These are phyloP conservation scores for Sambucus nigra DNA, from an alignment of 129 eudicot genomes.

Conservation along the genomic window DNA sequence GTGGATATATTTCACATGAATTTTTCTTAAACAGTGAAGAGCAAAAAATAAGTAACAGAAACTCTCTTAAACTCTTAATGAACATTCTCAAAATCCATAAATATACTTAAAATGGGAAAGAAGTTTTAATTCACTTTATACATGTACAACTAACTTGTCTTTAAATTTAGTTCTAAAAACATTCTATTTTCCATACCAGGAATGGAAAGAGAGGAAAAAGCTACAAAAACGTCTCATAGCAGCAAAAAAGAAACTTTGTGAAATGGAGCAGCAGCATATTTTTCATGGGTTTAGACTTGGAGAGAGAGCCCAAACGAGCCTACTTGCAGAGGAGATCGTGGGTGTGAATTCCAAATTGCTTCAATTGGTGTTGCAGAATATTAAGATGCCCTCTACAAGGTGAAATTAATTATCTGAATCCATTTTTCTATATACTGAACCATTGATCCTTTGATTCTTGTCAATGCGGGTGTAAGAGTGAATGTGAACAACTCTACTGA, in stretches of 20 bases:
- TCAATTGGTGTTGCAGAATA: constrained; percentile 51
- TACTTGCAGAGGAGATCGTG: constrained; percentile 67
- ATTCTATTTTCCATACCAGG: constrained; percentile 33
- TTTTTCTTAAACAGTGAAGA: no score
- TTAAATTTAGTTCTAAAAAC: constrained; percentile 10
- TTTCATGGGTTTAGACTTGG: constrained; percentile 85
- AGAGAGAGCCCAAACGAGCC: constrained; percentile 51
- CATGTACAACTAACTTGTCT: neutral
- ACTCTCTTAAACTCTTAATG: no score
- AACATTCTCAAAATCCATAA: no score
- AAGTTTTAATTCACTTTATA: neutral
- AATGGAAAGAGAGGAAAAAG: constrained; percentile 94
- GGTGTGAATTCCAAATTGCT: constrained; percentile 70
- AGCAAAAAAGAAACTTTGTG: constrained; percentile 84
- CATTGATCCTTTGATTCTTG: neutral
- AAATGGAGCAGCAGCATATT: constrained; percentile 87
- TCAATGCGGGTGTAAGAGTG: neutral
- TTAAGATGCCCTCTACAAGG: constrained; percentile 47
- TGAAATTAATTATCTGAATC: constrained; percentile 13
- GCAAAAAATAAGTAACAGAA: no score
- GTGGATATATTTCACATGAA: no score
- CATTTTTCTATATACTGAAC: neutral
- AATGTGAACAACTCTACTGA: no score
- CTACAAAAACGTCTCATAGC: constrained; percentile 71
- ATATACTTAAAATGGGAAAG: no score